Evolutionary conservation across 371 early-diverging fungal genomes (phyloP).

Genomic region (Saksenaea vasiformis): DNA sequence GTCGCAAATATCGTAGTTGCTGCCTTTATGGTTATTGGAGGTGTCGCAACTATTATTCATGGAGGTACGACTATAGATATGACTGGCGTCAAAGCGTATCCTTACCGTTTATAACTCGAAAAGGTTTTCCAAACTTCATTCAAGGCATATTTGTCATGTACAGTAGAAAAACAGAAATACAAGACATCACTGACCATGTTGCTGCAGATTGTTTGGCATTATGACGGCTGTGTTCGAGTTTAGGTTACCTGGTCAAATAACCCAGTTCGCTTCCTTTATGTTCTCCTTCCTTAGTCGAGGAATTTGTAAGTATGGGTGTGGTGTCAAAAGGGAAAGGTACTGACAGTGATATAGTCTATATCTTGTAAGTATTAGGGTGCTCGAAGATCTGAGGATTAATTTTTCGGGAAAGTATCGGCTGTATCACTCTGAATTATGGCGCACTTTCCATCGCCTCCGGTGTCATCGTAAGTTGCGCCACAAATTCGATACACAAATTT

Average conservation of each 20-base stretch:
- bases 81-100: neutral
- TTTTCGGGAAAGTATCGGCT: constrained; percentile 11
- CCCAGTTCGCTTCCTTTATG: constrained; percentile 22
- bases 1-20: constrained; percentile 15
- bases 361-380: constrained; percentile 13
- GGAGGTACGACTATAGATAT: neutral
- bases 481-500: neutral
- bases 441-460: constrained; percentile 16
- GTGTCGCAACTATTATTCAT: constrained; percentile 13
- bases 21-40: constrained; percentile 20
- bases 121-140: constrained; percentile 22
- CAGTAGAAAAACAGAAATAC: neutral
- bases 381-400: neutral
- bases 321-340: neutral
- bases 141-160: constrained; percentile 20
- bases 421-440: constrained; percentile 16
- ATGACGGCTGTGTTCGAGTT: constrained; percentile 22
- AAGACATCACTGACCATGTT: neutral
- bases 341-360: constrained; percentile 8
- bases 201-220: constrained; percentile 14
- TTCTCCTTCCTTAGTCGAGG: constrained; percentile 21
- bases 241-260: constrained; percentile 11
- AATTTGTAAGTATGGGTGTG: constrained; percentile 12
- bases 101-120: neutral
- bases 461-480: constrained; percentile 13